Evolutionary conservation across 148 eudicot genomes (phyloP).

Genomic region (Rhododendron simsii): DNA sequence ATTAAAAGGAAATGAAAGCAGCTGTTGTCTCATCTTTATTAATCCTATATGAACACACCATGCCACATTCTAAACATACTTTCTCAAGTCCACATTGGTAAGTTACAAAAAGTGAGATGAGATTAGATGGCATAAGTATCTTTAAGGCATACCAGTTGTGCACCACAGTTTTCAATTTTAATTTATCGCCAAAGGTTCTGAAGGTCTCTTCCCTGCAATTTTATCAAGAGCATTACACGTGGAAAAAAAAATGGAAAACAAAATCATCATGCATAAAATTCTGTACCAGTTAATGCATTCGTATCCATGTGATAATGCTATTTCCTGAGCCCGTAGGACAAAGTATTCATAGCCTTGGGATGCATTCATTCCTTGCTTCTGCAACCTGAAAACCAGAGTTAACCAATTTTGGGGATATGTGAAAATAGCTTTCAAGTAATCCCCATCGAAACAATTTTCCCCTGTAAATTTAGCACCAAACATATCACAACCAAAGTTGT

Average conservation of each 20-base stretch:
- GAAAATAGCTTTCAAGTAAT: background rate
- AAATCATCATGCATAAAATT: background rate
- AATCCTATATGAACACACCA: background rate
- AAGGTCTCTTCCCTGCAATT: slow-evolving; percentile 89
- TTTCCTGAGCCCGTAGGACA: slow-evolving; percentile 74
- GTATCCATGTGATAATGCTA: slow-evolving; percentile 84
- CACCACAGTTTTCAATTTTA: slow-evolving; percentile 63
- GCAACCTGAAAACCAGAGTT: slow-evolving; percentile 45
- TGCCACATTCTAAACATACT: background rate
- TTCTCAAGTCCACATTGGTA: background rate
- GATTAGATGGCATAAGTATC: background rate
- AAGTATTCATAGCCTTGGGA: slow-evolving; percentile 69
- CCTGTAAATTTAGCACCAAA: background rate
- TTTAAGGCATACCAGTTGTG: slow-evolving; percentile 66
- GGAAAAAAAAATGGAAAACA: background rate
- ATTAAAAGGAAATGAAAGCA: background rate
- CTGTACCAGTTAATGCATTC: slow-evolving; percentile 83
- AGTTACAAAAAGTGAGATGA: background rate
- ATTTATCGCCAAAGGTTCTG: slow-evolving; percentile 61
- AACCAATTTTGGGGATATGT: background rate
- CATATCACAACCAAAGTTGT: background rate
- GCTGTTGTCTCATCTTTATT: background rate
- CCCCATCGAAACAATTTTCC: background rate
- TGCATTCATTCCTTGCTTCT: slow-evolving; percentile 34
- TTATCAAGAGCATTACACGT: slow-evolving; percentile 12